Evolutionary conservation across 495 filamentous ascomycete genomes (phyloP), one percentile per base, ranked within the genome.

Genomic region (Xylaria longipes): DNA sequence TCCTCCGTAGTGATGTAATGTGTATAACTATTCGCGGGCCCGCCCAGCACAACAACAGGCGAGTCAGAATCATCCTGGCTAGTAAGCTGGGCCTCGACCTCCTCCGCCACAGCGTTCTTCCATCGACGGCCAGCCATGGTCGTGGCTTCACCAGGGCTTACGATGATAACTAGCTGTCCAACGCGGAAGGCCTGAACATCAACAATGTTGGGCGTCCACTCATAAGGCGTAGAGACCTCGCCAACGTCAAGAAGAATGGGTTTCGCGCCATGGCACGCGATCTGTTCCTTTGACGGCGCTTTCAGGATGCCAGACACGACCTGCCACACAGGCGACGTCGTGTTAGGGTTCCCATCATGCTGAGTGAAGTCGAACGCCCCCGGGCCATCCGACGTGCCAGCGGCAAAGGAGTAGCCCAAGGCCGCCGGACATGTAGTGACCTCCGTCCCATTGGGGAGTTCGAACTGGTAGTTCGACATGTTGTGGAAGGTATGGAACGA

Each of bases 361-460:
- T 99, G 96, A 27, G 91, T 97, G 77, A 98, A 98, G 81, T 99
- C 95, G 76, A 97, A 97, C 4, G 89, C 90, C 0, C 96, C 96
- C 0, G 95, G 95, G 11, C 96, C 94, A 78, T 99, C 96, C 1
- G 94, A 94, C 1, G 96, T 99, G 8, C 96, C 96, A 12, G 93
- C 96, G 17, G 96, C 96, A 80, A 99, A 99, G 3, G 92, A 94
- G 72, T 95, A 97, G 27, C 96, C 96, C 46, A 99, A 80, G 0
- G 95, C 96, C n/a, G 96, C 96, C 12, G 94, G 90, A 74, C 96
- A 98, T 12, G 95, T 97, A 27, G 78, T 85, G 20, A 91, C 88
- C 27, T 80, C 85, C 12, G 89, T 91, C 54, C 92, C 92, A 75
- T 97, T 97, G 0, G 92, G 86, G 8, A 95, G 88, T 15, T 81